Evolutionary conservation across 345 rosid genomes (phyloP).

Genomic region (Boechera divaricarpa): DNA sequence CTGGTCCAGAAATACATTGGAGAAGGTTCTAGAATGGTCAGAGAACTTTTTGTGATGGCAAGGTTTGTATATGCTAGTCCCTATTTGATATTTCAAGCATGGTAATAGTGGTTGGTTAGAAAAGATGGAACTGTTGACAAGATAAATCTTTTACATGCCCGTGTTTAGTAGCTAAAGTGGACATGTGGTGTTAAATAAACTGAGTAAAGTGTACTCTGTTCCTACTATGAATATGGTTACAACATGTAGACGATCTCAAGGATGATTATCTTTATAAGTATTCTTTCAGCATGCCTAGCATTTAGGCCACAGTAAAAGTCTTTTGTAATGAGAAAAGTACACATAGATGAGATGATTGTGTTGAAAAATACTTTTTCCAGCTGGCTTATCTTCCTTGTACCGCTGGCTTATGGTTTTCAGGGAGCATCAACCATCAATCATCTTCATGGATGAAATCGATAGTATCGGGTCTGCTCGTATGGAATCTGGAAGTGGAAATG

Average conservation of each 20-base stretch:
- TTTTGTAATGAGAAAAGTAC: background rate
- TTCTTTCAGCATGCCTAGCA: constrained; percentile 13
- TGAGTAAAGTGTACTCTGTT: background rate
- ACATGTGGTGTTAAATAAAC: background rate
- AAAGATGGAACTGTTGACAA: background rate
- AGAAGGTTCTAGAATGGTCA: constrained; percentile 98
- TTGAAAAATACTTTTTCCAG: background rate
- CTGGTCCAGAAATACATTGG: constrained; percentile 98
- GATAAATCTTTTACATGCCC: background rate
- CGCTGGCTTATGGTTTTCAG: constrained; percentile 45
- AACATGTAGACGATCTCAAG: background rate
- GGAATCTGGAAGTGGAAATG: constrained; percentile 99
- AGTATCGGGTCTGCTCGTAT: constrained; percentile 99
- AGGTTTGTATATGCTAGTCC: constrained; percentile 56
- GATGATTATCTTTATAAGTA: background rate
- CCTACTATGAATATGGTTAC: background rate
- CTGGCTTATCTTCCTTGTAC: constrained; percentile 4
- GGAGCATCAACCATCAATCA: constrained; percentile 98
- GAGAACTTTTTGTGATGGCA: constrained; percentile 99
- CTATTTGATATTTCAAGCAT: background rate
- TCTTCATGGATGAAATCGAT: constrained; percentile 98
- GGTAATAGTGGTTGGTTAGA: background rate
- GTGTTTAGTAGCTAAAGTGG: background rate
- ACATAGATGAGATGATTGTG: constrained; percentile 1
- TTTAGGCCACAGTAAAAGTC: background rate